Evolutionary conservation across 768 basidiomycete genomes (phyloP).

Genomic region (Leucocoprinus birnbaumii): DNA sequence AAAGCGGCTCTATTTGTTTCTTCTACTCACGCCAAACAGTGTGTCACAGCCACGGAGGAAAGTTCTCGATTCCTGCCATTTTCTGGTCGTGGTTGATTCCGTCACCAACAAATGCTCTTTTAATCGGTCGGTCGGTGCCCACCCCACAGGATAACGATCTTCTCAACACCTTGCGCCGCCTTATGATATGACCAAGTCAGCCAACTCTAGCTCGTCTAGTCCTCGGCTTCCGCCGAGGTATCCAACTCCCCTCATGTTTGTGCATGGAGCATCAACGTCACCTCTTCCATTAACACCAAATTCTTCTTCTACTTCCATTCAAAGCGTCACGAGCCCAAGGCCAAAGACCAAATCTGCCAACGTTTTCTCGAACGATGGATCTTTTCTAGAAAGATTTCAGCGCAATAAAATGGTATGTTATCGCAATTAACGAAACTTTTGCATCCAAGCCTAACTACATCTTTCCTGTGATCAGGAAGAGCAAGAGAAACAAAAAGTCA

Average conservation of each 20-base stretch:
- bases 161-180: too few species aligned
- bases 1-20: too few species aligned
- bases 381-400: slow-evolving; percentile 64
- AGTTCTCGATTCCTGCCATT: too few species aligned
- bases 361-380: slow-evolving; percentile 69
- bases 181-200: too few species aligned
- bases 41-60: background rate
- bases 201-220: background rate
- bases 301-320: background rate
- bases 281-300: background rate
- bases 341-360: slow-evolving; percentile 40
- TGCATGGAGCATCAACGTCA: background rate
- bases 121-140: too few species aligned
- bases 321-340: slow-evolving; percentile 25
- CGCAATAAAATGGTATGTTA: slow-evolving; percentile 48
- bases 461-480: slow-evolving; percentile 42
- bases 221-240: too few species aligned
- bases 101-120: too few species aligned
- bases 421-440: too few species aligned
- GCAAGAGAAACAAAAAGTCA: slow-evolving; percentile 52
- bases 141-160: too few species aligned
- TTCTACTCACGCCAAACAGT: background rate
- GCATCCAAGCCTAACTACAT: slow-evolving; percentile 1
- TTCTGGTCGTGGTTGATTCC: too few species aligned
- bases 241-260: background rate